Conservation (phyloP, 2,329 filamentous ascomycete genomes). For the Ceratocystis cubensis region DNA sequence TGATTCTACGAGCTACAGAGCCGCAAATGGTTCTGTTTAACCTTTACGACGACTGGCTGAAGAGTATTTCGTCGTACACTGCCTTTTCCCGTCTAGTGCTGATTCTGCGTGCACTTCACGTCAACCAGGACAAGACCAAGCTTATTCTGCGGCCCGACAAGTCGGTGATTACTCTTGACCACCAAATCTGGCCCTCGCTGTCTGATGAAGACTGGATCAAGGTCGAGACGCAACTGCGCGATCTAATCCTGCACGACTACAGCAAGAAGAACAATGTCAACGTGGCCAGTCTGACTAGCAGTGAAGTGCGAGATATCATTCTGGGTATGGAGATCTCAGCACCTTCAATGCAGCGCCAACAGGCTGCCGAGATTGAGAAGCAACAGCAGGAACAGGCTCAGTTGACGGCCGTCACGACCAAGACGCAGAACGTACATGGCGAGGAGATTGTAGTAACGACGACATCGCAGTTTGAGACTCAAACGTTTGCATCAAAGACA, state of each 20-base stretch:
- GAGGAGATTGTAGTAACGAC: constrained; percentile 98
- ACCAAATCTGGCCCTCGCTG: constrained; percentile 95
- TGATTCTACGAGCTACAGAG: constrained; percentile 94
- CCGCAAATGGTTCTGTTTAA: constrained; percentile 99
- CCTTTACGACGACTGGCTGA: constrained; percentile 95
- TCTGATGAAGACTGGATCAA: constrained; percentile 98
- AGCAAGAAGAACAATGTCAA: constrained; percentile 99
- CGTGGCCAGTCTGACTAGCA: constrained; percentile 87
- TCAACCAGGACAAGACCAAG: constrained; percentile 98
- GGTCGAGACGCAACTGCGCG: constrained; percentile 91
- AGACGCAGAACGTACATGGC: constrained; percentile 92
- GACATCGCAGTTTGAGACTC: constrained; percentile 93
- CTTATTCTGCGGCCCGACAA: constrained; percentile 89
- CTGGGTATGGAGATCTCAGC: constrained; percentile 99
- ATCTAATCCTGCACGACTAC: constrained; percentile 95
- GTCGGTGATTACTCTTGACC: constrained; percentile 94
- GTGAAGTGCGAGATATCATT: constrained; percentile 96
- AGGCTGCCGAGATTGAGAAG: constrained; percentile 97
- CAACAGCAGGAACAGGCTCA: constrained; percentile 96
- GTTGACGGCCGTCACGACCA: constrained; percentile 91
- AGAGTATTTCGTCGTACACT: constrained; percentile 96
- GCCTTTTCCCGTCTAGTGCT: constrained; percentile 91
- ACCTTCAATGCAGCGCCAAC: constrained; percentile 93
- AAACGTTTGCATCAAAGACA: constrained; percentile 95
- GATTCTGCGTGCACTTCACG: constrained; percentile 86